phyloP scores from a whole-genome alignment of 306 rosid genomes.

The Myrica gale region DNA sequence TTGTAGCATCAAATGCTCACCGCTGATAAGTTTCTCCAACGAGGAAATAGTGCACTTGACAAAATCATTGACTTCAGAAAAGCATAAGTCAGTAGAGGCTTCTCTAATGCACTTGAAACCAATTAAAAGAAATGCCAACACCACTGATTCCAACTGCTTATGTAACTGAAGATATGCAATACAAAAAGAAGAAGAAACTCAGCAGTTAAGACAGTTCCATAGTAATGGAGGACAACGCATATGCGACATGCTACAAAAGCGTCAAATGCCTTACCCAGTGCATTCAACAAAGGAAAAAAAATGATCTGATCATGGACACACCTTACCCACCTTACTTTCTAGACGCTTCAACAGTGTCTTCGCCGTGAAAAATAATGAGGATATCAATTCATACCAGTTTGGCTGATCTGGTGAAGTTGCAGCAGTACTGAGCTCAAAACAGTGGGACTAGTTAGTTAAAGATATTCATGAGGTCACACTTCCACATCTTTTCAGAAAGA shows the following conservation, averaged over 20 bases:
- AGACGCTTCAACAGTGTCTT: conserved; percentile 57
- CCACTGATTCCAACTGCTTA: conserved; percentile 59
- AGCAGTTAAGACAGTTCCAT: conserved; percentile 19
- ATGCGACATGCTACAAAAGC: conserved; percentile 14
- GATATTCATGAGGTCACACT: conserved; percentile 7
- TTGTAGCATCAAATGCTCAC: conserved; percentile 42
- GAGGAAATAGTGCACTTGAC: conserved; percentile 49
- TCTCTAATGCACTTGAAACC: conserved; percentile 66
- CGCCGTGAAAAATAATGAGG: conserved; percentile 53
- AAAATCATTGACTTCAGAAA: conserved; percentile 64
- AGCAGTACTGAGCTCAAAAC: conserved; percentile 47
- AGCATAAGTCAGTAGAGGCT: conserved; percentile 59
- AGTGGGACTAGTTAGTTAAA: conserved; percentile 27
- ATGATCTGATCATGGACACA: conserved; percentile 22
- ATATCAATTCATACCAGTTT: conserved; percentile 52
- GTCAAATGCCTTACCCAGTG: conserved; percentile 14
- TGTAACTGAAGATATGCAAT: conserved; percentile 43
- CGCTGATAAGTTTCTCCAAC: conserved; percentile 52
- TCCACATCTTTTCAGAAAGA: conserved; percentile 20
- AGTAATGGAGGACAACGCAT: background rate
- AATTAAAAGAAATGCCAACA: conserved; percentile 62
- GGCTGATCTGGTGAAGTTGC: conserved; percentile 37
- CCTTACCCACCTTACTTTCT: conserved; percentile 63
- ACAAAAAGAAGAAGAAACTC: conserved; percentile 28
- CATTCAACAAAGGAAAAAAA: conserved; percentile 4